A percentile compares a stretch with the other conserved stretches of the same genome.
phyloP scores from a whole-genome alignment of 202 grass and related monocot genomes.

The Elaeis oleifera region DNA sequence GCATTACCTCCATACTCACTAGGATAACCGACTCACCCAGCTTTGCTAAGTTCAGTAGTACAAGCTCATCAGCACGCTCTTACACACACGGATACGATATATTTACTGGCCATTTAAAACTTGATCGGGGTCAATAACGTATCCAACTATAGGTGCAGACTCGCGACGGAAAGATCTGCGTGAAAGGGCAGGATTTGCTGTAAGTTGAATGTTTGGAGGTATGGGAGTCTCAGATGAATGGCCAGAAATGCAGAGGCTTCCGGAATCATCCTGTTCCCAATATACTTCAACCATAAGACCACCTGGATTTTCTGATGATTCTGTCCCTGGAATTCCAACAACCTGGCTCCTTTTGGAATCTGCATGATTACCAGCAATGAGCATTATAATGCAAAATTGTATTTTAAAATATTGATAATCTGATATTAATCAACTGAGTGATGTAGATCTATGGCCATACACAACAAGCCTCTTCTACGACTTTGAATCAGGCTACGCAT shows the following conservation, averaged over 20 bases:
- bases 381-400: not conserved
- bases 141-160: slow-evolving; percentile 28
- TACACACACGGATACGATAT: too few species aligned
- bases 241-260: slow-evolving; percentile 73
- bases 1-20: too few species aligned
- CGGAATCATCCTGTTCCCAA: slow-evolving; percentile 79
- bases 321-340: slow-evolving; percentile 84
- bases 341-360: slow-evolving; percentile 84
- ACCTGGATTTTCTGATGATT: slow-evolving; percentile 63
- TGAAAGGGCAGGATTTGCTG: slow-evolving; percentile 29
- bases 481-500: too few species aligned
- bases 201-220: slow-evolving; percentile 44
- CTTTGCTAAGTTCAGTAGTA: too few species aligned
- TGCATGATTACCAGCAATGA: slow-evolving; percentile 20
- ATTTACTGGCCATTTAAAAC: slow-evolving; percentile 11
- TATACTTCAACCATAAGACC: slow-evolving; percentile 89
- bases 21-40: too few species aligned
- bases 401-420: too few species aligned
- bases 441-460: too few species aligned
- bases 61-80: too few species aligned
- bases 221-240: slow-evolving; percentile 60
- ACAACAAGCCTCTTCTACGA: too few species aligned
- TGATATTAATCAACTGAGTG: too few species aligned
- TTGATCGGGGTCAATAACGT: slow-evolving; percentile 52
- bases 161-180: slow-evolving; percentile 34